These are phyloP conservation scores for Primulina huaijiensis DNA, from an alignment of 257 asterid species.

Conservation along the genomic window DNA sequence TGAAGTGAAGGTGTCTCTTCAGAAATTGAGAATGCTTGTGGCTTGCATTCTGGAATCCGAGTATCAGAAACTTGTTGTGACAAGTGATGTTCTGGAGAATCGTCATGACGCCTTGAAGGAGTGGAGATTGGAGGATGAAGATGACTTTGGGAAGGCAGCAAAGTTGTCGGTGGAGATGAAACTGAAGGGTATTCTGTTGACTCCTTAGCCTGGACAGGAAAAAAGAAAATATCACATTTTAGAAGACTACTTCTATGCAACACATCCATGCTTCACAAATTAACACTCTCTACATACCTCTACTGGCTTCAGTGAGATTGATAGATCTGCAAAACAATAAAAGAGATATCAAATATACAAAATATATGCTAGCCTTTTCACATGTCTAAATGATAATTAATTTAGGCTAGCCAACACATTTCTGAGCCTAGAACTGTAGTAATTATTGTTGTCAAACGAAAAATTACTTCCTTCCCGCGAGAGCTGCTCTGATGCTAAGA, in stretches of 20 bases:
- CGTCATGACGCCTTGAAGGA: slow-evolving; percentile 70
- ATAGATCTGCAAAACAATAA: slow-evolving; percentile 38
- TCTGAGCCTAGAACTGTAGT: neutral
- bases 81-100: slow-evolving; percentile 65
- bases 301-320: slow-evolving; percentile 27
- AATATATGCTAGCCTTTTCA: neutral
- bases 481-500: neutral
- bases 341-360: neutral
- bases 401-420: neutral
- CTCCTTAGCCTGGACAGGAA: slow-evolving; percentile 54
- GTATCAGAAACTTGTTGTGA: slow-evolving; percentile 73
- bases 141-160: slow-evolving; percentile 63
- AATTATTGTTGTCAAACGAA: neutral
- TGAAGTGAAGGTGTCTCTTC: slow-evolving; percentile 61
- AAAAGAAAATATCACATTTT: slow-evolving; percentile 2
- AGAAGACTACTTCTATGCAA: slow-evolving; percentile 1
- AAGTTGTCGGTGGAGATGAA: slow-evolving; percentile 63
- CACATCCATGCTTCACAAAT: slow-evolving; percentile 15
- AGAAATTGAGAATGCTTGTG: slow-evolving; percentile 70
- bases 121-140: slow-evolving; percentile 62
- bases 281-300: slow-evolving; percentile 38
- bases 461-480: neutral
- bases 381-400: neutral
- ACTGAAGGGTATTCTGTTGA: slow-evolving; percentile 53
- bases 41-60: slow-evolving; percentile 56